phyloP scores from a whole-genome alignment of 768 basidiomycete genomes.

The Mycena indigotica region DNA sequence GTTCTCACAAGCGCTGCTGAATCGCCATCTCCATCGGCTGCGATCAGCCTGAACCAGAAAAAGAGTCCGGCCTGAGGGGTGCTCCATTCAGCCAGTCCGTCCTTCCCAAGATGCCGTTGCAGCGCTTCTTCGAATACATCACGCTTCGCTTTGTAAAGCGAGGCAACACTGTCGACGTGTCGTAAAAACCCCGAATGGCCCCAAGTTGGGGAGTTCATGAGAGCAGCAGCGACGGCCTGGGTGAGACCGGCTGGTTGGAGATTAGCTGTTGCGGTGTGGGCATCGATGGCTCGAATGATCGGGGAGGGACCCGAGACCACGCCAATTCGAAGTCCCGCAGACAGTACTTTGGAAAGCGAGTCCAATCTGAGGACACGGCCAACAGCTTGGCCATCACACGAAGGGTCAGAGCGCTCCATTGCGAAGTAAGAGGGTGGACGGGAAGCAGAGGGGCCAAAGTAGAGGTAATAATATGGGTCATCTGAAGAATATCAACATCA shows the following conservation, averaged over 20 bases:
- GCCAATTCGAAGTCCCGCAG: slow-evolving; percentile 78
- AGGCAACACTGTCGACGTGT: slow-evolving; percentile 70
- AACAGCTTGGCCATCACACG: slow-evolving; percentile 40
- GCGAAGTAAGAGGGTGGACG: slow-evolving; percentile 80
- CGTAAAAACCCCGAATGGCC: slow-evolving; percentile 72
- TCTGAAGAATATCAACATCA: slow-evolving; percentile 49
- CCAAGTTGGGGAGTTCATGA: slow-evolving; percentile 60
- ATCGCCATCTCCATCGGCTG: slow-evolving; percentile 56
- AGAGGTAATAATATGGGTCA: slow-evolving; percentile 79
- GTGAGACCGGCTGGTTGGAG: slow-evolving; percentile 67
- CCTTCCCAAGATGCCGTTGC: slow-evolving; percentile 62
- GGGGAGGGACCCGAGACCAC: slow-evolving; percentile 75
- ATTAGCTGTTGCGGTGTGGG: slow-evolving; percentile 66
- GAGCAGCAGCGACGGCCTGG: slow-evolving; percentile 59
- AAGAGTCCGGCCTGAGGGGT: slow-evolving; percentile 85
- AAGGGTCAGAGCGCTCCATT: slow-evolving; percentile 65
- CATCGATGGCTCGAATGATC: slow-evolving; percentile 61
- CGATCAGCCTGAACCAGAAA: slow-evolving; percentile 79
- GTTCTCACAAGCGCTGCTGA: slow-evolving; percentile 72
- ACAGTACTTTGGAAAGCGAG: slow-evolving; percentile 83
- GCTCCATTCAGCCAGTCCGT: slow-evolving; percentile 71
- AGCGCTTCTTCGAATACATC: slow-evolving; percentile 79
- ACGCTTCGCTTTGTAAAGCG: slow-evolving; percentile 72
- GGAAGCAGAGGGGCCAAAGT: slow-evolving; percentile 60
- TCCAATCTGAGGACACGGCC: slow-evolving; percentile 89